Evolutionary conservation across 208 protist species (phyloP), one percentile per base, ranked within the genome.

Genomic region (Histomonas meleagridis): DNA sequence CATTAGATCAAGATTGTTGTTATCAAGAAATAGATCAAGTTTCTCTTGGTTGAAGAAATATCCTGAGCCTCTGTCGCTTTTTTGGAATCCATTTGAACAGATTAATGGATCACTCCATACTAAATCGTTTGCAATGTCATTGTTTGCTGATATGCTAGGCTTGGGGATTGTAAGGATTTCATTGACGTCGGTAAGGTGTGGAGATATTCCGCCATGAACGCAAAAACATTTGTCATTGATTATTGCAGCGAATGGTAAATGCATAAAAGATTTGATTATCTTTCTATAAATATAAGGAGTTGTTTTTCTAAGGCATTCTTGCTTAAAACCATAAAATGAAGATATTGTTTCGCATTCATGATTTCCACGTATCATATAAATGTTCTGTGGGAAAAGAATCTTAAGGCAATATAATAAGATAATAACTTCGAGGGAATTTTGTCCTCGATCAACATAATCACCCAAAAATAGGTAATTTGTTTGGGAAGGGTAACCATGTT

Each of bases 201-300:
- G 95, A 32, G 95, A 96, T 35, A 96, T 65, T 72, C 95, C 97
- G 28, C 96, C 97, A 93, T 98, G 97, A 26, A 98, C 95, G 91
- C 96, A 98, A 23, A 98, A 92, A 91, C 97, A 97, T 9, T 93
- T 93, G 40, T 94, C 92, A 91, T 97, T 95, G 10, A 97, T 51
- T 3, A 97, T 90, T 70, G 96, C 97, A 26, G 95, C 94, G 10
- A 98, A 93, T 28, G 97, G 97, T 43, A 98, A 94, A 72, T 96
- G 97, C 91, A 98, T 96, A 92, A 98, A 98, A 16, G 92, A 16
- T 40, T 92, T 91, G 91, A 93, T 93, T 55, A 93, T 55, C 10
- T 40, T 91, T 51, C 92, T 62, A 65, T 93, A 93, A 40, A 93
- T n/a, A 38, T 92, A 38, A 32, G 86, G n/a, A 32, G 90, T 92